Percentiles rank a stretch among this genome's conserved stretches.
Conservation (phyloP, 192 early-diverging fungal species). For the Phlyctochytrium planicorne region DNA sequence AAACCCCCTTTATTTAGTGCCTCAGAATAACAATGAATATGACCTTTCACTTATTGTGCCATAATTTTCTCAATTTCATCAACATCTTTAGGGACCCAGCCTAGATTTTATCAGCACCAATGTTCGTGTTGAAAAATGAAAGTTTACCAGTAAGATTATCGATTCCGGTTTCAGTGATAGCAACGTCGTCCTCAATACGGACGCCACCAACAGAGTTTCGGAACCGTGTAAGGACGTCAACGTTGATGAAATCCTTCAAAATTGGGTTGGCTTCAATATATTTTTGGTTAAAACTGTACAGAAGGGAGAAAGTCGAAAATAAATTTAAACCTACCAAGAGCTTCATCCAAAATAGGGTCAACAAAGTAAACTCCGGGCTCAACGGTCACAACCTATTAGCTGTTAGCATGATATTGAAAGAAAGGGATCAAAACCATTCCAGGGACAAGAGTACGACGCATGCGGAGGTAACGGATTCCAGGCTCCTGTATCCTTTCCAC, state of each 20-base stretch:
- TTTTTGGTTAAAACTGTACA: conserved; percentile 37
- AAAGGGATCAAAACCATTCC: conserved; percentile 59
- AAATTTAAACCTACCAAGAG: conserved; percentile 32
- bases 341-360: conserved; percentile 69
- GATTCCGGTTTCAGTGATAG: conserved; percentile 72
- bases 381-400: conserved; percentile 66
- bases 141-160: conserved; percentile 91
- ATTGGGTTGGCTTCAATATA: conserved; percentile 21
- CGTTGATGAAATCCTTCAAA: conserved; percentile 1
- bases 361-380: conserved; percentile 96
- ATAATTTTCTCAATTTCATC: conserved; percentile 48
- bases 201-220: conserved; percentile 76
- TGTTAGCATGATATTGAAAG: no score
- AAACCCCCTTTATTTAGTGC: neutral
- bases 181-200: conserved; percentile 87
- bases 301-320: neutral
- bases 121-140: no score
- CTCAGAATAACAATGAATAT: neutral
- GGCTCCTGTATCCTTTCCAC: conserved; percentile 67
- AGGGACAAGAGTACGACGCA: conserved; percentile 67
- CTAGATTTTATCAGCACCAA: no score
- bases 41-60: neutral
- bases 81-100: conserved; percentile 72
- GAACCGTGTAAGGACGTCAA: neutral
- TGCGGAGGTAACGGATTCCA: conserved; percentile 72